Evolutionary conservation across 2,329 filamentous ascomycete species (phyloP).

Genomic region (Mycosphaerella arachidis): DNA sequence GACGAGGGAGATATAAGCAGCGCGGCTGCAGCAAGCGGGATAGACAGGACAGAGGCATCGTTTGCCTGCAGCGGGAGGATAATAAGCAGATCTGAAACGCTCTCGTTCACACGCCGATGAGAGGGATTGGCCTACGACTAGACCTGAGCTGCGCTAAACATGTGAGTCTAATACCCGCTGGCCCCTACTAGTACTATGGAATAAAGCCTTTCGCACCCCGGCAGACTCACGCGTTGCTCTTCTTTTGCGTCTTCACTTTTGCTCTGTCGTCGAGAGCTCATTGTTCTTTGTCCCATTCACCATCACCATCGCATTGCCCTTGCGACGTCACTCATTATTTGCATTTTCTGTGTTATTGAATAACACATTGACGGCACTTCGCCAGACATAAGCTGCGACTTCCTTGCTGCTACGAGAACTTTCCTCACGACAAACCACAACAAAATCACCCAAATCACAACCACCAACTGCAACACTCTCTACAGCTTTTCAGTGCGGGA

Average conservation of each 20-base stretch:
- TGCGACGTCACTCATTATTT: not conserved
- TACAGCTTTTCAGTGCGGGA: constrained; percentile 18
- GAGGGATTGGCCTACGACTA: not conserved
- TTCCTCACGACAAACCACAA: constrained; percentile 1
- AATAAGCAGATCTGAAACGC: not conserved
- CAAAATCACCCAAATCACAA: constrained; percentile 4
- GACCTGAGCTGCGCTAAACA: not conserved
- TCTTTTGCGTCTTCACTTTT: not conserved
- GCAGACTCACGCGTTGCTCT: not conserved
- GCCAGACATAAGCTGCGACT: not conserved
- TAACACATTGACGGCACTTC: not conserved
- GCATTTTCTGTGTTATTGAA: constrained; percentile 2
- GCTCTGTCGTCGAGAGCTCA: not conserved
- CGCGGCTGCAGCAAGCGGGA: constrained; percentile 2
- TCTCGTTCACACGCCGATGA: not conserved
- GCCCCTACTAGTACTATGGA: not conserved
- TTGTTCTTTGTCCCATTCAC: not conserved
- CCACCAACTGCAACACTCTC: constrained; percentile 6
- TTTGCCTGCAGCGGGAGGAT: not conserved
- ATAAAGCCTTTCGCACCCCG: not conserved
- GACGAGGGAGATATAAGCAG: constrained; percentile 1
- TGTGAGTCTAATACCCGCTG: not conserved
- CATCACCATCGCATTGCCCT: constrained; percentile 1
- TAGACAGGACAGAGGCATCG: not conserved
- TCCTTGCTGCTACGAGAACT: constrained; percentile 4